Conservation (phyloP, 2,329 filamentous ascomycete species). For the Penicillium sp. region DNA sequence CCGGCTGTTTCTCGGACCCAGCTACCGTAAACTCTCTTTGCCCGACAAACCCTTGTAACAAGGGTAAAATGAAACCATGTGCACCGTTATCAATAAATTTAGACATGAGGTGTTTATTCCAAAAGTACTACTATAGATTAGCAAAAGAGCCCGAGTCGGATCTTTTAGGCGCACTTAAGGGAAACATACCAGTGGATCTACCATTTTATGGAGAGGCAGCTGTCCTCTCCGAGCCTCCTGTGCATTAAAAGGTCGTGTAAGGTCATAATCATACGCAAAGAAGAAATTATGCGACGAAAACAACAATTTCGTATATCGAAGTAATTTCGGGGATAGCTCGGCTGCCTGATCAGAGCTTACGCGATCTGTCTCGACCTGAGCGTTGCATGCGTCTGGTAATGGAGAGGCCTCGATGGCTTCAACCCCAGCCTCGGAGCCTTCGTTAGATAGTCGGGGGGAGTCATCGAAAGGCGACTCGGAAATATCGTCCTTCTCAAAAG, state of each 20-base stretch:
- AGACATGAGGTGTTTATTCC: constrained; percentile 77
- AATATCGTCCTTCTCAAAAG: constrained; percentile 58
- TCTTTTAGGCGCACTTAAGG: background rate
- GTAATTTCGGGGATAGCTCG: constrained; percentile 76
- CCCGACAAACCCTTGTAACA: constrained; percentile 94
- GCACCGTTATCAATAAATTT: constrained; percentile 77
- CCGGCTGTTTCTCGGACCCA: constrained; percentile 22
- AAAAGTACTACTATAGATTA: constrained; percentile 68
- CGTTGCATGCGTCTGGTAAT: constrained; percentile 10
- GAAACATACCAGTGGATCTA: constrained; percentile 68
- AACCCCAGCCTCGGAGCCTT: constrained; percentile 9
- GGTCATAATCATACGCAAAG: constrained; percentile 92
- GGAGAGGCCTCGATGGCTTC: constrained; percentile 13
- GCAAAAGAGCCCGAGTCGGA: background rate
- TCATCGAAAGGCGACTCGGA: constrained; percentile 27
- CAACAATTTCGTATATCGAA: constrained; percentile 81
- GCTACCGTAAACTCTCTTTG: constrained; percentile 80
- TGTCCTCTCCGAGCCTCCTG: constrained; percentile 48
- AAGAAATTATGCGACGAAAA: constrained; percentile 88
- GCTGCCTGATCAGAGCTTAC: constrained; percentile 47
- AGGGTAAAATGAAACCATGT: constrained; percentile 72
- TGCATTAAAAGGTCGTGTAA: constrained; percentile 68
- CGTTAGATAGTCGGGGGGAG: constrained; percentile 22
- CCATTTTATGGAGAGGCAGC: constrained; percentile 70
- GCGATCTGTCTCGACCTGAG: constrained; percentile 10